Evolutionary conservation across 768 basidiomycete species (phyloP), one percentile per base, ranked within the genome.

Genomic region (Hebeloma cylindrosporum): DNA sequence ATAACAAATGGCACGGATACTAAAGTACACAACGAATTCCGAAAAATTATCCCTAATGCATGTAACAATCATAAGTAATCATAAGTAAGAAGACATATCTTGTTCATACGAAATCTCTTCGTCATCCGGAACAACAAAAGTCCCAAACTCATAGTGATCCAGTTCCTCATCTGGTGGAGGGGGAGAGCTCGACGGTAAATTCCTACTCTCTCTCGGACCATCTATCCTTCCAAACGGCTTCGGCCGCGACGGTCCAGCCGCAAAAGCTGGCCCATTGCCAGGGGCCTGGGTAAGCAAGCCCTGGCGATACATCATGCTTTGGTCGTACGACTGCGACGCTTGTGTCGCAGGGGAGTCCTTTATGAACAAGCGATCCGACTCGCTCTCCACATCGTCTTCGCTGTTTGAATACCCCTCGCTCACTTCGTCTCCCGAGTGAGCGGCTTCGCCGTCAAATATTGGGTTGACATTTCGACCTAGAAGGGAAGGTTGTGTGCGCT

Each of bases 51-150:
- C n/a, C 5, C 33, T 35, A 9, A 35, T 16, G 22, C 22, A 35
- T 32, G 17, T 32, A 16, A 35, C 27, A 27, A 23, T 29, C 10
- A n/a, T 29, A 16, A 18, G 14, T n/a, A n/a, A n/a, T n/a, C n/a
- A n/a, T n/a, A n/a, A n/a, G n/a, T n/a, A n/a, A n/a, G n/a, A n/a
- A n/a, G 22, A 23, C n/a, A n/a, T 27, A 18, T 51, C 40, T 18
- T 44, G 36, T n/a, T 60, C 53, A 46, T 76, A 81, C 17, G 72
- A 75, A 40, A 86, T 75, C 23, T 88, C 83, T 16, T 74, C 84
- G 30, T 88, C 85, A 57, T 93, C 89, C 43, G 72, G 78, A 9
- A 93, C 88, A 11, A 93, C 78, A 54, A 93, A 93, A 59, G 85
- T 92, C 8, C 80, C 90, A 32, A 85, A 57, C 31, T 68, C 74